Conservation (phyloP, 2,329 filamentous ascomycete species). For the Calonectria hawksworthii region DNA sequence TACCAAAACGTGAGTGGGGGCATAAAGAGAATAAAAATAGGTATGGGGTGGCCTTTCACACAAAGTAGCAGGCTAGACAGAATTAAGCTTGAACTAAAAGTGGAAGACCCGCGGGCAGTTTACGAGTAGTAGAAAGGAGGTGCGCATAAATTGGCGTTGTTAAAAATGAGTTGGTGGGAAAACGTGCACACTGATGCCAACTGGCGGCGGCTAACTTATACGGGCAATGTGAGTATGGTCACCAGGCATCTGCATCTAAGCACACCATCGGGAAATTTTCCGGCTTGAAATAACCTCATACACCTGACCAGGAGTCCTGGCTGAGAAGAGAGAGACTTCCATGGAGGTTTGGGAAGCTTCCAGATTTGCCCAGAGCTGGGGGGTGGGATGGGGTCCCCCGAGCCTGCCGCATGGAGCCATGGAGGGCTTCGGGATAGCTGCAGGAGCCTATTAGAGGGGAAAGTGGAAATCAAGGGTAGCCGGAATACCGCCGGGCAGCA, state of each 20-base stretch:
- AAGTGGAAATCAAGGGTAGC: conserved; percentile 16
- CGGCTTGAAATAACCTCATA: conserved; percentile 20
- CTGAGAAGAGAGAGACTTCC: conserved; percentile 14
- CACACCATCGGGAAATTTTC: conserved; percentile 25
- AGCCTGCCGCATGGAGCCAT: conserved; percentile 19
- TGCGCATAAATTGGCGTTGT: neutral
- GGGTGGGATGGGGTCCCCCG: conserved; percentile 33
- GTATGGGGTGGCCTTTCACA: neutral
- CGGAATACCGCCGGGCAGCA: conserved; percentile 27
- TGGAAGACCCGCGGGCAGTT: neutral
- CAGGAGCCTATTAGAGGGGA: conserved; percentile 21
- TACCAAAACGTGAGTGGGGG: neutral
- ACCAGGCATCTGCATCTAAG: conserved; percentile 9
- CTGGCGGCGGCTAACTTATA: conserved; percentile 35
- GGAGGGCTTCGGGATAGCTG: conserved; percentile 14
- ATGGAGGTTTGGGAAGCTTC: conserved; percentile 1
- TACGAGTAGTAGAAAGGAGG: neutral
- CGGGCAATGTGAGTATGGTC: conserved; percentile 20
- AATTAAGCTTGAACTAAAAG: neutral
- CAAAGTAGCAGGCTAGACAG: neutral
- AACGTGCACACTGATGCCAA: neutral
- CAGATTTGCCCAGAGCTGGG: conserved; percentile 19
- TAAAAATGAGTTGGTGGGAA: conserved; percentile 16
- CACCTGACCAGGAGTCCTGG: neutral
- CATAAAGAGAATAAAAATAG: neutral